Percentiles rank a stretch among this genome's conserved stretches.
Evolutionary conservation across 176 grass and related monocot species (phyloP).

Genomic region (Rhynchospora pubera): DNA sequence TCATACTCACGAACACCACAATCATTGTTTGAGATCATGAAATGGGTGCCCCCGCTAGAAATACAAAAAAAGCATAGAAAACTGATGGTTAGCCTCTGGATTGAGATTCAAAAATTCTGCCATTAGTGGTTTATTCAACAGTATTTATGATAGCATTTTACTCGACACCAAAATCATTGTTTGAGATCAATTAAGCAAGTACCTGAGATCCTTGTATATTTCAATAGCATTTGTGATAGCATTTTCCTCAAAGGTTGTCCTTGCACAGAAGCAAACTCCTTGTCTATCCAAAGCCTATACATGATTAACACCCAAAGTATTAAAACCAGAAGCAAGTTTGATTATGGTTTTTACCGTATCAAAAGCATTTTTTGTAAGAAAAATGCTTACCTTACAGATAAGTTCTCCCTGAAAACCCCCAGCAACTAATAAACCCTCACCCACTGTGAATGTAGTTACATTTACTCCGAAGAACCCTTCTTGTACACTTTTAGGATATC

Average conservation of each 20-base stretch:
- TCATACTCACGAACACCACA: slow-evolving; percentile 72
- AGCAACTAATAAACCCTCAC: slow-evolving; percentile 68
- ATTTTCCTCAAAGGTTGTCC: slow-evolving; percentile 80
- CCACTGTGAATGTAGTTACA: slow-evolving; percentile 85
- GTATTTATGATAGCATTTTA: no score
- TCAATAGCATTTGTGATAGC: slow-evolving; percentile 92
- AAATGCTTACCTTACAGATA: slow-evolving; percentile 62
- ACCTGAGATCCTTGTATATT: slow-evolving; percentile 65
- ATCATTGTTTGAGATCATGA: slow-evolving; percentile 87
- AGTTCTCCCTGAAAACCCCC: slow-evolving; percentile 96
- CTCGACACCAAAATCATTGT: no score
- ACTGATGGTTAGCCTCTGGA: background rate
- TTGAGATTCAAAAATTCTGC: background rate
- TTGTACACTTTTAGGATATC: slow-evolving; percentile 54
- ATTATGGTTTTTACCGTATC: background rate
- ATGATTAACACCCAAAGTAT: background rate
- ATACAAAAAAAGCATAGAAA: no score
- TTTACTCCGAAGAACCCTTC: slow-evolving; percentile 79
- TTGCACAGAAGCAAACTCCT: slow-evolving; percentile 63
- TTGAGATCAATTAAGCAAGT: background rate
- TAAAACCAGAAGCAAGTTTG: background rate
- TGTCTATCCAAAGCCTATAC: slow-evolving; percentile 47
- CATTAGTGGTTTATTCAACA: background rate
- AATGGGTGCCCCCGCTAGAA: slow-evolving; percentile 56
- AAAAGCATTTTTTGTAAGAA: background rate